phyloP scores from a whole-genome alignment of 1,284 basidiomycete genomes.

The Papiliotrema flavescens region DNA sequence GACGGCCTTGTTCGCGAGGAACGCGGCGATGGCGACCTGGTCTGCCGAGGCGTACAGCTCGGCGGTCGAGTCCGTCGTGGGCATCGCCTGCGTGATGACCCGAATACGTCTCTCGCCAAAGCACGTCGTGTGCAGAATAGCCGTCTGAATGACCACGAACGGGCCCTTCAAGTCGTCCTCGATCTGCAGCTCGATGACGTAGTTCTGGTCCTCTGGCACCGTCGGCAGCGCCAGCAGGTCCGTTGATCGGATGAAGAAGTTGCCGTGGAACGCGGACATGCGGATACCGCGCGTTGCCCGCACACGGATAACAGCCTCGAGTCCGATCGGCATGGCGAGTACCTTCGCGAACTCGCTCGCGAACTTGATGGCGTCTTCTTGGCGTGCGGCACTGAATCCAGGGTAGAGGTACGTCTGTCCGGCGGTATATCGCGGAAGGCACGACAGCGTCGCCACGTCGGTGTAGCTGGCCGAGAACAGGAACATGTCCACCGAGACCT shows the following conservation, averaged over 20 bases:
- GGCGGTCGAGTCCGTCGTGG: conserved; percentile 87
- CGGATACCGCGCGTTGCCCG: conserved; percentile 90
- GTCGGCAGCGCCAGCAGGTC: conserved; percentile 95
- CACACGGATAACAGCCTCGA: conserved; percentile 96
- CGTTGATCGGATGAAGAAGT: conserved; percentile 98
- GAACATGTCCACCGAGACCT: conserved; percentile 99
- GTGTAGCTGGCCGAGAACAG: conserved; percentile 90
- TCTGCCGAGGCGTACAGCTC: conserved; percentile 95
- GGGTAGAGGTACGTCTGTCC: conserved; percentile 99
- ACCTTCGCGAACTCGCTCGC: conserved; percentile 95
- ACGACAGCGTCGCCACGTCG: conserved; percentile 78
- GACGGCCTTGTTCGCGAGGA: conserved; percentile 94
- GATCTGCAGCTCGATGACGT: conserved; percentile 94
- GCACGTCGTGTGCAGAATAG: conserved; percentile 92
- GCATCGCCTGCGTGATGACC: conserved; percentile 87
- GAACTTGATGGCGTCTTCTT: conserved; percentile 96
- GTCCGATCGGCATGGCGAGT: conserved; percentile 87
- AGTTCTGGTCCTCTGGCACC: conserved; percentile 94
- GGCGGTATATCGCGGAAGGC: conserved; percentile 93
- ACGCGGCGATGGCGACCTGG: conserved; percentile 83
- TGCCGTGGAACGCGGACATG: conserved; percentile 98
- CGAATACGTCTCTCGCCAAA: conserved; percentile 94
- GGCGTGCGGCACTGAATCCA: conserved; percentile 88
- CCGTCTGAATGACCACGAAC: conserved; percentile 94
- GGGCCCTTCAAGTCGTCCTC: conserved; percentile 91